These are phyloP conservation scores for Paraphaeosphaeria sporulosa DNA, from an alignment of 2,329 filamentous ascomycete species.

Conservation along the genomic window DNA sequence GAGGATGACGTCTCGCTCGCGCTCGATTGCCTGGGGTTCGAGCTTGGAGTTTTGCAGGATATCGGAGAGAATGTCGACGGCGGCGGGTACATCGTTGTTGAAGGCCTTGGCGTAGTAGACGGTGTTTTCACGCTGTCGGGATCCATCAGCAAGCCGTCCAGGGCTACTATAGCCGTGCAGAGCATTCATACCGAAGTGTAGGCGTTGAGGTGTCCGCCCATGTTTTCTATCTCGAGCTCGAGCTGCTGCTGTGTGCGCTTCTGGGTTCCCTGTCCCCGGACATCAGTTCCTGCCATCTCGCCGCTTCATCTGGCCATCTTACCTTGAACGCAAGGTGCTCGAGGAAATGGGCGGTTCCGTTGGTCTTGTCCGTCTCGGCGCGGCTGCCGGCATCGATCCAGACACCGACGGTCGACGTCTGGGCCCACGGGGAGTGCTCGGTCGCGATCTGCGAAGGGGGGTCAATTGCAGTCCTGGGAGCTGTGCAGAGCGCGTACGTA, in stretches of 20 bases:
- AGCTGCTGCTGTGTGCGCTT: slow-evolving; percentile 96
- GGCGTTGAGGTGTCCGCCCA: slow-evolving; percentile 98
- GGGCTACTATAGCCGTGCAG: neutral
- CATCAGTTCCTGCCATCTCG: slow-evolving; percentile 33
- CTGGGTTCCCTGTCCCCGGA: slow-evolving; percentile 75
- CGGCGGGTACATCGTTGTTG: slow-evolving; percentile 95
- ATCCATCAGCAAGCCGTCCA: slow-evolving; percentile 36
- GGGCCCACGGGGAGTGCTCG: slow-evolving; percentile 96
- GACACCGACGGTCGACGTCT: slow-evolving; percentile 97
- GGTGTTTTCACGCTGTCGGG: slow-evolving; percentile 88
- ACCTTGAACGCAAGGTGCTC: slow-evolving; percentile 99
- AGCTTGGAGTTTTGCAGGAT: slow-evolving; percentile 99
- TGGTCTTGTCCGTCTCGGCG: slow-evolving; percentile 97
- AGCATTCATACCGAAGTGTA: slow-evolving; percentile 86
- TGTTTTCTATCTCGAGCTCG: slow-evolving; percentile 99
- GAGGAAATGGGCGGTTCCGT: slow-evolving; percentile 99
- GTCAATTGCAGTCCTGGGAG: slow-evolving; percentile 42
- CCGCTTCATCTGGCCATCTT: slow-evolving; percentile 32
- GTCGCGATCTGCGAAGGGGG: slow-evolving; percentile 78
- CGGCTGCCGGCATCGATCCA: slow-evolving; percentile 99
- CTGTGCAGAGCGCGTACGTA: slow-evolving; percentile 54
- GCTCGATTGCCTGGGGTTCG: slow-evolving; percentile 89
- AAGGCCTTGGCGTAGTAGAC: slow-evolving; percentile 99
- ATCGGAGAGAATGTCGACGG: slow-evolving; percentile 97
- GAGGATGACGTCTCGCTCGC: slow-evolving; percentile 97